These are phyloP conservation scores for Ceratocystis diversiconidia DNA, from an alignment of 2,329 filamentous ascomycete genomes.

Conservation along the genomic window DNA sequence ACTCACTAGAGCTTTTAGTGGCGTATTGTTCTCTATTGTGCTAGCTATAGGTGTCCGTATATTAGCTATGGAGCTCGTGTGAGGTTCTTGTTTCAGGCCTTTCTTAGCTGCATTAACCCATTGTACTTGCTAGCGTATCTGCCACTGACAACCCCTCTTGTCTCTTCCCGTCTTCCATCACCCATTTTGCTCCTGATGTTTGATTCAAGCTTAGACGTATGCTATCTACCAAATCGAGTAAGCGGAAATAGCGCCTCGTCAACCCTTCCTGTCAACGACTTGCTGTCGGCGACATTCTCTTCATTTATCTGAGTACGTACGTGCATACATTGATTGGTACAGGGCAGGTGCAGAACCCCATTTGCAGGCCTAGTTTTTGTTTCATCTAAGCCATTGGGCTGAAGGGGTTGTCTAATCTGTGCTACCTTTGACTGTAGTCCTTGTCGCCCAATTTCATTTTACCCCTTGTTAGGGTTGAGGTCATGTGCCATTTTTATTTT, in stretches of 20 bases:
- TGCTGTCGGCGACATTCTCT: neutral
- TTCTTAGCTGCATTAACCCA: neutral
- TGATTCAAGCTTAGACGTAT: neutral
- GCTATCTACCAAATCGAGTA: neutral
- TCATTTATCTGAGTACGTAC: neutral
- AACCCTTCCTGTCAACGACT: neutral
- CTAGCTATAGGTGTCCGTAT: neutral
- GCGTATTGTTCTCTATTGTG: neutral
- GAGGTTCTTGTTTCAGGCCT: neutral
- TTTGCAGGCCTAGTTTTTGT: neutral
- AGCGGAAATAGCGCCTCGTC: neutral
- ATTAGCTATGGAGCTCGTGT: neutral
- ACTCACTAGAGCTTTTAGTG: neutral
- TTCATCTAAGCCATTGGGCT: neutral
- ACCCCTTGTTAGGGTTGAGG: neutral
- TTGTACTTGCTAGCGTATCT: neutral
- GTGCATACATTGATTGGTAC: neutral
- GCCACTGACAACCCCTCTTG: neutral
- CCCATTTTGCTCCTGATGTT: neutral
- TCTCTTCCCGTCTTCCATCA: neutral
- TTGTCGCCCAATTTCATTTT: neutral
- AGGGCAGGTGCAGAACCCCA: neutral
- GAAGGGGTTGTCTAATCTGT: neutral
- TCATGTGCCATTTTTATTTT: neutral
- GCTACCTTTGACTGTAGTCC: neutral